These are phyloP conservation scores for Endocalyx cinctus DNA, from an alignment of 2,329 filamentous ascomycete species.

Conservation along the genomic window DNA sequence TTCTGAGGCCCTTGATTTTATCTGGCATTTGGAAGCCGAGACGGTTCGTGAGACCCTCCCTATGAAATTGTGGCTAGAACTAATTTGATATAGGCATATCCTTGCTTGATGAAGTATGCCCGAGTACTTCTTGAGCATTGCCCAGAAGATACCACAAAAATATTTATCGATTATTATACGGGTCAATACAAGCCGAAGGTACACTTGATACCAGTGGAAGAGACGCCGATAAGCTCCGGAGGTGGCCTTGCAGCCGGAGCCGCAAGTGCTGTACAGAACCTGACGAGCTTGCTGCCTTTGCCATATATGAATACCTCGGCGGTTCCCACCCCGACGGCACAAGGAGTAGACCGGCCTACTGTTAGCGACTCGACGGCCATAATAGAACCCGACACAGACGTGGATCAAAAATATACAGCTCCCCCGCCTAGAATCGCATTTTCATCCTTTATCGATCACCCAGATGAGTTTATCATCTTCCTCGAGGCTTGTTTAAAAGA, in stretches of 20 bases:
- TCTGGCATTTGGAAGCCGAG: conserved; percentile 79
- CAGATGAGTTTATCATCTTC: conserved; percentile 87
- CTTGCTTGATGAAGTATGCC: conserved; percentile 91
- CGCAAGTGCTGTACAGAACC: conserved; percentile 76
- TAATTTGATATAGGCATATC: conserved; percentile 59
- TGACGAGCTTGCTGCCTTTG: conserved; percentile 76
- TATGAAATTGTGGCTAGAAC: neutral
- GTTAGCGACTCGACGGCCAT: conserved; percentile 49
- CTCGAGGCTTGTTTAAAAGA: conserved; percentile 81
- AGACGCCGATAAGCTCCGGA: conserved; percentile 31
- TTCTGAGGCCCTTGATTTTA: conserved; percentile 81
- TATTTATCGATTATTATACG: conserved; percentile 95
- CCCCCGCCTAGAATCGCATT: conserved; percentile 87
- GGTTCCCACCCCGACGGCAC: conserved; percentile 47
- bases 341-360: conserved; percentile 46
- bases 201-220: conserved; percentile 40
- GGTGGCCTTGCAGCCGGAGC: conserved; percentile 53
- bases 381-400: conserved; percentile 42
- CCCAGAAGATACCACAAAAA: conserved; percentile 71
- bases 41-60: conserved; percentile 48
- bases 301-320: conserved; percentile 74
- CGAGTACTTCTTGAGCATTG: conserved; percentile 86
- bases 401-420: conserved; percentile 61
- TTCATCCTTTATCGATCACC: conserved; percentile 92
- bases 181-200: conserved; percentile 73